Percentiles rank a stretch among this genome's conserved stretches.
phyloP scores from a whole-genome alignment of 2,329 filamentous ascomycete genomes.

The Talaromyces sp. region DNA sequence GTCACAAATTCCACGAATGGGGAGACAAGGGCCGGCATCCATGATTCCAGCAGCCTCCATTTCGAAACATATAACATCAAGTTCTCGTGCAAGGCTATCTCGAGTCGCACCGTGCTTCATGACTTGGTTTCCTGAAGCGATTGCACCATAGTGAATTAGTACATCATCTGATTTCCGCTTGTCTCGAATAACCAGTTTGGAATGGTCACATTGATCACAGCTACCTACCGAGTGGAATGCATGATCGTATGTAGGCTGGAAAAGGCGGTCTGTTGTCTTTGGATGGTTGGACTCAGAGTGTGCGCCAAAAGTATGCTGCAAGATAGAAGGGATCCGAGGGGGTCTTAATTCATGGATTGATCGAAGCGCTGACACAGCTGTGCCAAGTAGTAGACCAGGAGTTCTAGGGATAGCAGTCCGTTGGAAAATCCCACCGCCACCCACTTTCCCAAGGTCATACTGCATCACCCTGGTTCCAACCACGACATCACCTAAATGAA shows the following conservation, averaged over 20 bases:
- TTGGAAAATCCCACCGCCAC: constrained; percentile 20
- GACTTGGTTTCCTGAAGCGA: constrained; percentile 5
- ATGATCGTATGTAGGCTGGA: constrained; percentile 14
- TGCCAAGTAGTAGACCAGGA: constrained; percentile 18
- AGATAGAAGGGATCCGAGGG: constrained; percentile 2
- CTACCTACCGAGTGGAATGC: not conserved
- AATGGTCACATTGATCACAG: constrained; percentile 20
- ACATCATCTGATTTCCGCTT: constrained; percentile 9
- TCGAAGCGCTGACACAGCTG: constrained; percentile 15
- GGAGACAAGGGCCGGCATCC: constrained; percentile 2
- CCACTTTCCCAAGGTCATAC: constrained; percentile 31
- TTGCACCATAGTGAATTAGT: constrained; percentile 4
- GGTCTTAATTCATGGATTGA: constrained; percentile 11
- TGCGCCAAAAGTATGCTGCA: constrained; percentile 5
- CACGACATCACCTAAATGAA: constrained; percentile 35
- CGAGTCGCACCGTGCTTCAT: constrained; percentile 2
- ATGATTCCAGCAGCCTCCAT: constrained; percentile 8
- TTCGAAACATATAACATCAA: constrained; percentile 8
- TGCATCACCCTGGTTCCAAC: constrained; percentile 33
- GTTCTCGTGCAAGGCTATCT: not conserved
- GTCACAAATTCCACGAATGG: constrained; percentile 6
- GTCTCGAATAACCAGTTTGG: constrained; percentile 15
- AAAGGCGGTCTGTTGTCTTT: constrained; percentile 13
- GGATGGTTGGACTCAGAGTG: constrained; percentile 8
- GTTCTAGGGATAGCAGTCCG: constrained; percentile 22